Evolutionary conservation across 495 filamentous ascomycete genomes (phyloP).

Genomic region (Sabuloglossum arenarium): DNA sequence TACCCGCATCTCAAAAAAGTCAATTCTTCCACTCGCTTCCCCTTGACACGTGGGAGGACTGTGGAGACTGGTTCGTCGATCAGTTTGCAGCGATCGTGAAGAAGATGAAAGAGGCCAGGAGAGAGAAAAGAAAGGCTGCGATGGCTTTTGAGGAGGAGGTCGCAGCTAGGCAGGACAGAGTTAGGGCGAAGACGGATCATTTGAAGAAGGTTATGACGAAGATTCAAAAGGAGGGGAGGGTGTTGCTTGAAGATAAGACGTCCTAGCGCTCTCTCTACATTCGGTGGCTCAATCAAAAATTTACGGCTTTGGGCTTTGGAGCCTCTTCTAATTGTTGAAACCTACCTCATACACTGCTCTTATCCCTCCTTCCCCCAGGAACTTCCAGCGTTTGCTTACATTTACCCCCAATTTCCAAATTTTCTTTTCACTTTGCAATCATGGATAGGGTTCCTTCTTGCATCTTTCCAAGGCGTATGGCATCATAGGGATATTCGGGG

Average conservation of each 20-base stretch:
- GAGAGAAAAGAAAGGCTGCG: slow-evolving; percentile 41
- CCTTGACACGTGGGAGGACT: slow-evolving; percentile 59
- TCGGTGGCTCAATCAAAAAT: background rate
- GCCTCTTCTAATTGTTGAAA: no score
- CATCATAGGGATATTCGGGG: no score
- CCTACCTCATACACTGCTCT: no score
- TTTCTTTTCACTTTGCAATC: no score
- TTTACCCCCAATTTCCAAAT: no score
- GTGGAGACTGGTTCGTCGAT: slow-evolving; percentile 60
- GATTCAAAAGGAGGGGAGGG: slow-evolving; percentile 1
- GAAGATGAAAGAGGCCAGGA: slow-evolving; percentile 40
- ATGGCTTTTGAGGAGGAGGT: slow-evolving; percentile 50
- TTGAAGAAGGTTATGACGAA: slow-evolving; percentile 4
- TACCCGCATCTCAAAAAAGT: slow-evolving; percentile 25
- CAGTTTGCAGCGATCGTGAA: slow-evolving; percentile 41
- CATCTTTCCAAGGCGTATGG: no score
- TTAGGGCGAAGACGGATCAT: background rate
- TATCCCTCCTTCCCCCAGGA: no score
- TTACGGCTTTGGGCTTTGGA: no score
- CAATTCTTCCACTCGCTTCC: slow-evolving; percentile 42
- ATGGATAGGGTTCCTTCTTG: no score
- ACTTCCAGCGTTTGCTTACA: no score
- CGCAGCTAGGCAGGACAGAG: slow-evolving; percentile 22
- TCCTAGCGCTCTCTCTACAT: background rate
- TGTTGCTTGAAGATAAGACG: background rate